These are phyloP conservation scores for Cyclotella cryptica DNA, from an alignment of 108 stramenopile species.

Conservation along the genomic window DNA sequence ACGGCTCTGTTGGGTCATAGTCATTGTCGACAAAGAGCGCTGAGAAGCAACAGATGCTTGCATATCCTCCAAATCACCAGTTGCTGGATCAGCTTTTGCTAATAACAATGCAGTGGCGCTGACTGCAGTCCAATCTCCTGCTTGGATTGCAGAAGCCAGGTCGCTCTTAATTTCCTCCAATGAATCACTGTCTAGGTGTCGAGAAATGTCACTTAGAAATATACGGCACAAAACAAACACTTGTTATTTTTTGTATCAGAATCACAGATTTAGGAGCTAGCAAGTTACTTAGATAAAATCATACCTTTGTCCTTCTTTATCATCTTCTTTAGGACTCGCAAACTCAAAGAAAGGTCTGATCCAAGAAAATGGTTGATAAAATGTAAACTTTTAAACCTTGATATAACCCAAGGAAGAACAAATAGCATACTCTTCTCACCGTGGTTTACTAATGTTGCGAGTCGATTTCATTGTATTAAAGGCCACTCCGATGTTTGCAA, in stretches of 20 bases:
- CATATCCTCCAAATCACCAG: slow-evolving; percentile 12
- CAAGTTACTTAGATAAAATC: background rate
- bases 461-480: slow-evolving; percentile 6
- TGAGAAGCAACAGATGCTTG: slow-evolving; percentile 6
- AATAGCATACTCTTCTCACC: background rate
- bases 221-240: background rate
- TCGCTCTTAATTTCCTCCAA: slow-evolving; percentile 8
- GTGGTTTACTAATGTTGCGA: background rate
- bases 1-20: background rate
- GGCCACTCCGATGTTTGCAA: background rate
- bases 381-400: background rate
- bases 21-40: background rate
- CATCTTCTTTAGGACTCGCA: background rate
- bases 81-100: background rate
- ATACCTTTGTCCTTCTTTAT: background rate
- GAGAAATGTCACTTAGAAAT: background rate
- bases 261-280: background rate
- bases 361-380: background rate
- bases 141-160: slow-evolving; percentile 10
- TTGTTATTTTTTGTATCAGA: background rate
- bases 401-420: background rate
- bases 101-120: slow-evolving; percentile 10
- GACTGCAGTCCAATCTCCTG: slow-evolving; percentile 20
- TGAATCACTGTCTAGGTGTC: background rate
- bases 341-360: slow-evolving; percentile 15